Conservation (phyloP, 2,329 filamentous ascomycete species). For the Aspergillus cejpii region DNA sequence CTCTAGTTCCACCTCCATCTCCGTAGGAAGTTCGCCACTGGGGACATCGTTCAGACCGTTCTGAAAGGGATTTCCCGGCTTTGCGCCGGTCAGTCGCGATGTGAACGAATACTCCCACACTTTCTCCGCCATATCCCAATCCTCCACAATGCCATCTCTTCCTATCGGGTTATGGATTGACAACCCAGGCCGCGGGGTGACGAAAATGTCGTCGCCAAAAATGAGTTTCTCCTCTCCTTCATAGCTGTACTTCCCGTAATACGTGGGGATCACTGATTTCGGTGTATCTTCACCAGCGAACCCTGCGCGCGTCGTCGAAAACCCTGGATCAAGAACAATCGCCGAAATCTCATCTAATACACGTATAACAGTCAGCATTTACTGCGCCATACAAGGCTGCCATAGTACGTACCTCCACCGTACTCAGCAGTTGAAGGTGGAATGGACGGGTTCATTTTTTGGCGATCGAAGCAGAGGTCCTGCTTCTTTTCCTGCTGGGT, state of each 20-base stretch:
- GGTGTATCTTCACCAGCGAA: constrained; percentile 97
- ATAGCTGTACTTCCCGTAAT: constrained; percentile 63
- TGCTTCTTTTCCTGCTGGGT: background rate
- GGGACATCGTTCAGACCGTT: constrained; percentile 71
- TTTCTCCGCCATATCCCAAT: constrained; percentile 86
- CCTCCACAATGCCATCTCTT: constrained; percentile 81
- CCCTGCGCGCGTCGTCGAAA: constrained; percentile 81
- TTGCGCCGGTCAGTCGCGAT: constrained; percentile 73
- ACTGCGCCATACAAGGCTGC: constrained; percentile 7
- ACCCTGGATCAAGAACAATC: constrained; percentile 91
- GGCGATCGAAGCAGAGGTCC: constrained; percentile 6
- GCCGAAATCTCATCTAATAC: constrained; percentile 86
- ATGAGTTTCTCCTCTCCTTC: constrained; percentile 53
- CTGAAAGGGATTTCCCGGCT: constrained; percentile 60
- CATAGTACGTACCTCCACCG: constrained; percentile 41
- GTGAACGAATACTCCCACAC: constrained; percentile 92
- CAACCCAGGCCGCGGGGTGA: constrained; percentile 65
- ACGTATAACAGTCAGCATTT: constrained; percentile 6
- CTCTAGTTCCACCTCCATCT: constrained; percentile 56
- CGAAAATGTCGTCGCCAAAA: constrained; percentile 87
- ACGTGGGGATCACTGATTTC: constrained; percentile 85
- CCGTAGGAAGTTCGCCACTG: constrained; percentile 52
- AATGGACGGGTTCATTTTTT: constrained; percentile 40
- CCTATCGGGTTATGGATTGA: constrained; percentile 91
- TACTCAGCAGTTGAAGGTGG: constrained; percentile 45